Base-by-base conservation (phyloP, 2,329 filamentous ascomycete genomes). In the Gremmenia infestans region DNA sequence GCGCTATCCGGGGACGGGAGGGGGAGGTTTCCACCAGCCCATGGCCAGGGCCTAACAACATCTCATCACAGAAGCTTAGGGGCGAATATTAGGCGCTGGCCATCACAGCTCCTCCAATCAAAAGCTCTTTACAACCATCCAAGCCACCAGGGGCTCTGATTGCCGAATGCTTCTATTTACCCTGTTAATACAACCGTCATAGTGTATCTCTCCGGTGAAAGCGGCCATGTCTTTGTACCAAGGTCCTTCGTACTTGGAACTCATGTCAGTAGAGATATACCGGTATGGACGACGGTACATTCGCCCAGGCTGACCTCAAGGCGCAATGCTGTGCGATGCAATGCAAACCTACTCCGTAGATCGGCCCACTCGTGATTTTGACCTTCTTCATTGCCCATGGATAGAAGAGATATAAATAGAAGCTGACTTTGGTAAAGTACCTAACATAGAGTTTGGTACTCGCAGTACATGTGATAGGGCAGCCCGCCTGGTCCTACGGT, bases 81-180 rank as follows among this genome's bases (percentile, higher is more conserved):
- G 37, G 48, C 6, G 48, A 28, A 56, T 43, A 58, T 61, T 65
- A 65, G 52, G 60, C 62, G 62, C 54, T 51, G 47, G 43, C 51
- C 35, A 48, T 53, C 52, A 49, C 47, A 39, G 56, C 59, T 39
- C 58, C 51, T 57, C 62, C 62, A 62, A 63, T 63, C 59, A 63
- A 42, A 54, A 22, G 23, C 50, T 36, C 28, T 48, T 55, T 47
- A 52, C 46, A 37, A 51, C 53, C 51, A 55, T 49, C 50, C 37
- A 40, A 36, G 49, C 43, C 43, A 40, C 39, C 39, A 35, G 51
- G 19, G 28, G 25, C 22, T 46, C 39, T 55, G 56, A 55, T 53
- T 52, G 49, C 52, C 45, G 56, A 35, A 32, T 32, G 28, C 28
- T 32, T 32, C 28, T 32, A 32, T 32, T 40, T 9, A n/a, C 17